Base-by-base conservation (phyloP, 169 alveolate genomes). In the Theileria equi region DNA sequence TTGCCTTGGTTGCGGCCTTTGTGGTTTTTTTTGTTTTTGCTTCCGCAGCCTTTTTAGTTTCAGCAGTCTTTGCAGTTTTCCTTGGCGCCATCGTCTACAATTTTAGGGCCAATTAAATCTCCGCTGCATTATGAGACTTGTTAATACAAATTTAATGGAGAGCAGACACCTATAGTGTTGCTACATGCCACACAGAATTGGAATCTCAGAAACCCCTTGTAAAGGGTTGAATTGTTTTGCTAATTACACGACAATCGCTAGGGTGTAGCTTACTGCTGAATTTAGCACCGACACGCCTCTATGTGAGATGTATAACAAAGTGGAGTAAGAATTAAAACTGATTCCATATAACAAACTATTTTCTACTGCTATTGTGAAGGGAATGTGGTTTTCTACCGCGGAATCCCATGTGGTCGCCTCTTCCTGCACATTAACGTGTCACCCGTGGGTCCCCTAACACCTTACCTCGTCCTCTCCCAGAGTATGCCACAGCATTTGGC, bases 131-230 rank as follows among this genome's bases (percentile, higher is more conserved):
- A 45, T 45, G 28, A 34, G 54, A 34, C 1, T 1, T 5, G 25
- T 25, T 10, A 45, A 5, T 5, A 25, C 1, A n/a, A 7, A 45
- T n/a, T n/a, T n/a, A n/a, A n/a, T n/a, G n/a, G n/a, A n/a, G n/a
- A n/a, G n/a, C n/a, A n/a, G n/a, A n/a, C n/a, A n/a, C n/a, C n/a
- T n/a, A n/a, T n/a, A n/a, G n/a, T n/a, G n/a, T n/a, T n/a, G n/a
- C n/a, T n/a, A n/a, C n/a, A n/a, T n/a, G 65, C 65, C 65, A 16
- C 65, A 54, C 65, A 54, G 65, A 54, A n/a, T n/a, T n/a, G n/a
- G n/a, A n/a, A n/a, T n/a, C n/a, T n/a, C n/a, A n/a, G n/a, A n/a
- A n/a, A n/a, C n/a, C n/a, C n/a, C n/a, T n/a, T n/a, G n/a, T n/a
- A n/a, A n/a, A n/a, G n/a, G n/a, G n/a, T n/a, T n/a, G n/a, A n/a